Evolutionary conservation across 768 basidiomycete genomes (phyloP).

Genomic region (Coprinellus aureogranulatus): DNA sequence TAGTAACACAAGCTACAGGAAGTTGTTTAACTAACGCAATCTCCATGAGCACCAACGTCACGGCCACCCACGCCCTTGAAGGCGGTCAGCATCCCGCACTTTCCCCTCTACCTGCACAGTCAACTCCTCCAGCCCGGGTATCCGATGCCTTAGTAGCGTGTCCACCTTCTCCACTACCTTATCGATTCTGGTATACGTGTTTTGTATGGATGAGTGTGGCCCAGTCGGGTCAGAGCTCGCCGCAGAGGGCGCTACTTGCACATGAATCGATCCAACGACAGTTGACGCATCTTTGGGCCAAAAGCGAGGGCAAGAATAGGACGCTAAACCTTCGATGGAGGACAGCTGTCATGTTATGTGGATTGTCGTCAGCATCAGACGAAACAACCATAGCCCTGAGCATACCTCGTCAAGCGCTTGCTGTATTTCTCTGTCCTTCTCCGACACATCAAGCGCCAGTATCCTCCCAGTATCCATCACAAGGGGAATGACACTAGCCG

Average conservation of each 20-base stretch:
- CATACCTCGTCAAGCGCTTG: constrained; percentile 64
- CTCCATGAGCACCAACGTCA: too few relatives aligned
- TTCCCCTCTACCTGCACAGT: constrained; percentile 78
- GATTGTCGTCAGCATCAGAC: not conserved
- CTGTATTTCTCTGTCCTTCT: constrained; percentile 52
- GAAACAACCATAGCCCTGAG: not conserved
- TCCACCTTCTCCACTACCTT: constrained; percentile 77
- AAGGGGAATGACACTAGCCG: constrained; percentile 91
- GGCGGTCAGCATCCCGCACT: too few relatives aligned
- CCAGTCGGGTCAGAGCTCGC: constrained; percentile 55
- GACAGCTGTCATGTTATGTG: constrained; percentile 48
- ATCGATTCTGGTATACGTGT: constrained; percentile 62
- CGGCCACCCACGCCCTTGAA: too few relatives aligned
- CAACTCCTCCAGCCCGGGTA: constrained; percentile 83
- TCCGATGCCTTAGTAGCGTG: constrained; percentile 61
- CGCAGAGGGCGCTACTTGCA: constrained; percentile 72
- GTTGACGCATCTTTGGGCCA: constrained; percentile 93
- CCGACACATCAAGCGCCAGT: constrained; percentile 81
- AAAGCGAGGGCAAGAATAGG: constrained; percentile 80
- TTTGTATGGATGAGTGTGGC: constrained; percentile 45
- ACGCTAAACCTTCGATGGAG: constrained; percentile 74
- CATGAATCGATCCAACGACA: constrained; percentile 87
- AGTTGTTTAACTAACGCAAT: too few relatives aligned
- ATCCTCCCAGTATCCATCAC: constrained; percentile 92
- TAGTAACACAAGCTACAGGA: too few relatives aligned